Conservation (phyloP, 2,329 filamentous ascomycete species). For the Apiospora phragmitis region DNA sequence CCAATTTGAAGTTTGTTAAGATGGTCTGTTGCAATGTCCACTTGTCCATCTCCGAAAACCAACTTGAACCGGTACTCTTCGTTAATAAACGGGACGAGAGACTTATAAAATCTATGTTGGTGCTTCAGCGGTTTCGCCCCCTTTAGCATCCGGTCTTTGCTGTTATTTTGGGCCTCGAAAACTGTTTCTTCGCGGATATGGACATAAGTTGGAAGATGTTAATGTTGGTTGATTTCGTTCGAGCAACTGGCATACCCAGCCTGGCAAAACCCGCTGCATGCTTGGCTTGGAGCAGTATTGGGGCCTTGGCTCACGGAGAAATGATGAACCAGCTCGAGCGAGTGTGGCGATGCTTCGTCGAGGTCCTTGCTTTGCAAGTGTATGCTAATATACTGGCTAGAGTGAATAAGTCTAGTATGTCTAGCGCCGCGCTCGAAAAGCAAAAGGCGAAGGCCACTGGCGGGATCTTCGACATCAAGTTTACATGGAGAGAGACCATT, state of each 20-base stretch:
- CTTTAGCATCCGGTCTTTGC: background rate
- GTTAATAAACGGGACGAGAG: background rate
- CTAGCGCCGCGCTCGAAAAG: constrained; percentile 62
- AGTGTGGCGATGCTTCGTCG: constrained; percentile 2
- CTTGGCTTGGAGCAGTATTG: background rate
- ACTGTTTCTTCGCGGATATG: background rate
- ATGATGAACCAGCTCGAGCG: background rate
- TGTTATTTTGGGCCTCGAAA: background rate
- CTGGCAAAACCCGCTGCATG: background rate
- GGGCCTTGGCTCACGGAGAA: background rate
- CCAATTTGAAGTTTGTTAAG: background rate
- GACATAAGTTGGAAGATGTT: background rate
- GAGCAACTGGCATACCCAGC: background rate
- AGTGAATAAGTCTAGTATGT: constrained; percentile 45
- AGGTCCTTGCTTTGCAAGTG: background rate
- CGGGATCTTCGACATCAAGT: constrained; percentile 68
- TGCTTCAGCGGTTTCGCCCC: background rate
- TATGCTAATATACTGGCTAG: constrained; percentile 31
- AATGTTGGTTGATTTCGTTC: background rate
- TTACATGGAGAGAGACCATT: constrained; percentile 72
- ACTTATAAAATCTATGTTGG: background rate
- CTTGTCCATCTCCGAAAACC: background rate
- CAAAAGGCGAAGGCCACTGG: constrained; percentile 75
- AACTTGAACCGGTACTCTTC: background rate
- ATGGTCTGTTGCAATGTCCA: background rate